Evolutionary conservation across 78 protist species (phyloP).

Genomic region (Dictyostelium intermedium): DNA sequence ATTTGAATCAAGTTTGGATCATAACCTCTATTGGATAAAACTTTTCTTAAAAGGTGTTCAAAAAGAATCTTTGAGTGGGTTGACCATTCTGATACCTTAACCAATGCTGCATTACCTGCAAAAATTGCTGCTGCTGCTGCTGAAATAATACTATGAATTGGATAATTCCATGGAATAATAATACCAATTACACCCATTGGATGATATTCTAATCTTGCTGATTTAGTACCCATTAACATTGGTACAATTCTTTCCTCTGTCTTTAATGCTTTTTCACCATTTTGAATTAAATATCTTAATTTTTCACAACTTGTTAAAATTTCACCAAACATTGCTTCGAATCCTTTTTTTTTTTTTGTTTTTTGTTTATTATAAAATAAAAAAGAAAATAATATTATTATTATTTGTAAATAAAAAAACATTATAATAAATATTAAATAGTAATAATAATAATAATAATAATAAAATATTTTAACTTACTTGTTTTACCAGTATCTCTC

Average conservation of each 20-base stretch:
- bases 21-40: slow-evolving; percentile 66
- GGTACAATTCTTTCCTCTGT: slow-evolving; percentile 73
- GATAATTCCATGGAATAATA: slow-evolving; percentile 87
- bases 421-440: too few species aligned
- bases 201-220: slow-evolving; percentile 77
- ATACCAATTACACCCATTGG: slow-evolving; percentile 79
- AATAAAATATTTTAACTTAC: slow-evolving; percentile 76
- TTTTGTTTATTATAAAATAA: too few species aligned
- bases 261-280: slow-evolving; percentile 82
- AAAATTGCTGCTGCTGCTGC: slow-evolving; percentile 88
- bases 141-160: slow-evolving; percentile 81
- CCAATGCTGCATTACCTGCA: slow-evolving; percentile 85
- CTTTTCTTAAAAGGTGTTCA: slow-evolving; percentile 67
- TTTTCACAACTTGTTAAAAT: slow-evolving; percentile 84
- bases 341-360: too few species aligned
- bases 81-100: slow-evolving; percentile 85
- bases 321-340: slow-evolving; percentile 88
- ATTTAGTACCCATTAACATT: slow-evolving; percentile 77
- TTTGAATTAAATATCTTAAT: slow-evolving; percentile 75
- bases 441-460: too few species aligned
- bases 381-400: not conserved
- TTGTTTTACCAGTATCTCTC: slow-evolving; percentile 88
- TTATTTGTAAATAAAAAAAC: too few species aligned
- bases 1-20: slow-evolving; percentile 81
- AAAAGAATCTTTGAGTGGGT: slow-evolving; percentile 71